Evolutionary conservation across 2,329 filamentous ascomycete genomes (phyloP), one percentile per base, ranked within the genome.

Genomic region (Fusarium pseudonygamai): DNA sequence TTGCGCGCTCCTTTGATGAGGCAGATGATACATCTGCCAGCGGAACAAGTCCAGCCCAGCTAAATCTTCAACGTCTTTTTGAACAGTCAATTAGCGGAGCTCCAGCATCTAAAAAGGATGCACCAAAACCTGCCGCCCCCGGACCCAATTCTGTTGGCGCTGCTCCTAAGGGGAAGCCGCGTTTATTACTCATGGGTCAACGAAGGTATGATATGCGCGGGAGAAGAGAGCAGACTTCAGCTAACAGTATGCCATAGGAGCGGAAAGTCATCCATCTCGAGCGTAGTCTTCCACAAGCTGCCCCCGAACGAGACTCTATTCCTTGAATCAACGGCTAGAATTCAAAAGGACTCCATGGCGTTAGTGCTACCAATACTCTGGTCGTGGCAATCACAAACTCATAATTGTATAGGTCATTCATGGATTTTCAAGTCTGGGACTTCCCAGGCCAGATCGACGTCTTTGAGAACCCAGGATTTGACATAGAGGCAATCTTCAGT

Each of bases 361-460:
- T 98, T 83, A 84, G 94, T 85, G 46, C 24, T 22, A 24, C 34
- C 15, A 24, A 34, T 56, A 4, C 30, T n/a, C 34, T 30, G 7
- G n/a, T 34, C 26, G 22, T 42, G 32, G 32, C 62, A 62, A 47
- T 18, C 26, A 24, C 24, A 32, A 37, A 42, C 64, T 61, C 30
- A 49, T 15, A 10, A 34, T 42, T 24, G 64, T 72, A 12, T 47
- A 98, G 95, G 76, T 98, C 96, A 7, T 98, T 99, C 81, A 98
- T 98, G 95, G 96, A 98, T 80, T 98, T 98, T 76, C 96, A 98
- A 83, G 94, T 98, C 53, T 98, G 95, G 93, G 96, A 99, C 80
- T 95, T 99, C 65, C 96, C 96, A 5, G 95, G 96, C 30, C 95
- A 98, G 83, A 90, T 98, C 73, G 94, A 98, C 83, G 86, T 90